phyloP scores from a whole-genome alignment of 2,329 filamentous ascomycete genomes.

The Exserohilum rostratum region DNA sequence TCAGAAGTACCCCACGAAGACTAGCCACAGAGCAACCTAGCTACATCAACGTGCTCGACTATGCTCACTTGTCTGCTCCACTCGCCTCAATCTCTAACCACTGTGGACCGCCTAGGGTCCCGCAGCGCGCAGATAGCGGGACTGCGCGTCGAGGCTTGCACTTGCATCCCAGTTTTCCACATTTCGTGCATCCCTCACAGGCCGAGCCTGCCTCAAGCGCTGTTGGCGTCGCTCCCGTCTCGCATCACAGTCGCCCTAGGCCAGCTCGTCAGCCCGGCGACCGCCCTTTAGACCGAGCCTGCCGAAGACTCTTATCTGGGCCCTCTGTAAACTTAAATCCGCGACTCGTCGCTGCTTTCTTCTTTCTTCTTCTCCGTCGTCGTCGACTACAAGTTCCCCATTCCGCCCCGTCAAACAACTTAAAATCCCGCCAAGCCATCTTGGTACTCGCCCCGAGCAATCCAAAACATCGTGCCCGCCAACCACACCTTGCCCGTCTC shows the following conservation, averaged over 20 bases:
- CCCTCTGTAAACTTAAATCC: slow-evolving; percentile 12
- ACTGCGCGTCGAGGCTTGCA: slow-evolving; percentile 23
- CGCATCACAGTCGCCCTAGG: slow-evolving; percentile 22
- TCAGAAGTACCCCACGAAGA: slow-evolving; percentile 29
- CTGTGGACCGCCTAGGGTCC: slow-evolving; percentile 15
- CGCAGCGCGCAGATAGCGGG: slow-evolving; percentile 24
- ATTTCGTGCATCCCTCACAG: slow-evolving; percentile 20
- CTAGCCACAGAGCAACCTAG: slow-evolving; percentile 29
- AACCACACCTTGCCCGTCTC: slow-evolving; percentile 25
- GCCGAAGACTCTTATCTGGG: slow-evolving; percentile 18
- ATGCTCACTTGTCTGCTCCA: slow-evolving; percentile 22
- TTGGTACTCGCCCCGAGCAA: slow-evolving; percentile 32
- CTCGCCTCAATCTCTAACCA: slow-evolving; percentile 25
- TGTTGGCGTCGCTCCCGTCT: slow-evolving; percentile 22
- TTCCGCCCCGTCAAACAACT: slow-evolving; percentile 38
- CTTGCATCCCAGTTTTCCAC: slow-evolving; percentile 23
- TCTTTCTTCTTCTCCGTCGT: slow-evolving; percentile 13
- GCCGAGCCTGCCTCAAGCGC: slow-evolving; percentile 19
- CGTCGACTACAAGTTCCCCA: slow-evolving; percentile 32
- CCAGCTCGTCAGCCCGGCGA: slow-evolving; percentile 11
- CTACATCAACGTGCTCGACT: slow-evolving; percentile 34
- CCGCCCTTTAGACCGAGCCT: slow-evolving; percentile 24
- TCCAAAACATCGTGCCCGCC: slow-evolving; percentile 32
- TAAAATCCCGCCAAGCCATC: slow-evolving; percentile 24
- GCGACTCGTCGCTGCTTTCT: slow-evolving; percentile 13